phyloP scores from a whole-genome alignment of 83 land plant species.

The Picea engelmannii region DNA sequence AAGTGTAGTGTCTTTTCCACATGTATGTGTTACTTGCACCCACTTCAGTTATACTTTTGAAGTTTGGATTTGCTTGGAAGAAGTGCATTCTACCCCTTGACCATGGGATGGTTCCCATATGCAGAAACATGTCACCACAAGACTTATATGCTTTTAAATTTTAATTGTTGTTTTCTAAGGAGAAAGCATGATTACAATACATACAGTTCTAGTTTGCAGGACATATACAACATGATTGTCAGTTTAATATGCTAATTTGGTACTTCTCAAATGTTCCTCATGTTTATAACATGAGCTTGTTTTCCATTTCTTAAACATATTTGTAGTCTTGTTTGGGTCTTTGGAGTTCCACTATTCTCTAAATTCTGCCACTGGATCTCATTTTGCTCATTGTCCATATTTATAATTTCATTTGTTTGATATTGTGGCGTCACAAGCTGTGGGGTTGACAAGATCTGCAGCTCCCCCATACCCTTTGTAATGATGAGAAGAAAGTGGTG shows the following conservation, averaged over 20 bases:
- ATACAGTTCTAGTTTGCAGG: neutral
- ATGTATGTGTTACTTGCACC: neutral
- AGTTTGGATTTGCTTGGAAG: neutral
- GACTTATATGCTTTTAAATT: neutral
- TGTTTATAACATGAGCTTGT: neutral
- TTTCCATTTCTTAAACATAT: no score
- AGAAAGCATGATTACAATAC: neutral
- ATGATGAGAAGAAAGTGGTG: no score
- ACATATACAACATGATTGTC: neutral
- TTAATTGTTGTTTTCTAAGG: neutral
- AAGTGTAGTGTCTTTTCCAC: neutral
- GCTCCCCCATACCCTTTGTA: no score
- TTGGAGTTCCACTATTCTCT: no score
- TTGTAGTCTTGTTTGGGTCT: no score
- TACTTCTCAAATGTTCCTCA: neutral
- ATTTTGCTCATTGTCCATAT: no score
- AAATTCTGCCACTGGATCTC: no score
- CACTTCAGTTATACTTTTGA: no score
- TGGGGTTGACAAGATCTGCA: no score
- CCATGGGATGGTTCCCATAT: neutral
- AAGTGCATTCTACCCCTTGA: neutral
- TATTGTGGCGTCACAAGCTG: no score
- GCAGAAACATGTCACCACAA: neutral
- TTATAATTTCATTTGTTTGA: no score
- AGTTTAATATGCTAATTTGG: neutral